These are phyloP conservation scores for Bipolaris gigantea DNA, from an alignment of 2,329 filamentous ascomycete genomes.

Conservation along the genomic window DNA sequence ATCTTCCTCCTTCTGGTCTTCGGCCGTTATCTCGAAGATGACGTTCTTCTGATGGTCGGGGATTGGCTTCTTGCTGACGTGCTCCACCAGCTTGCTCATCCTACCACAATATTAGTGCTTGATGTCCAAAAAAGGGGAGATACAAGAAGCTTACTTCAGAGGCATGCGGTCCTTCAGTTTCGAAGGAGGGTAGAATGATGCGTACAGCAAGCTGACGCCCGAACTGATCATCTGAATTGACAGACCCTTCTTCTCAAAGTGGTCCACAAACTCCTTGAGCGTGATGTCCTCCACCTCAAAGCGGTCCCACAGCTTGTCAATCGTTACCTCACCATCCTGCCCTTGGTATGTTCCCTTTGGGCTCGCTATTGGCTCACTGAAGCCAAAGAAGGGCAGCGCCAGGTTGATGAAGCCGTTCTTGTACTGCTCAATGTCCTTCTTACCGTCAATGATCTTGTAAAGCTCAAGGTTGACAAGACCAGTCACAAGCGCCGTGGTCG, in stretches of 20 bases:
- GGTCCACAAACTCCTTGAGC: slow-evolving; percentile 76
- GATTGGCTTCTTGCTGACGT: slow-evolving; percentile 88
- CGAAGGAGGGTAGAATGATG: slow-evolving; percentile 83
- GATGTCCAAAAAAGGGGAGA: not conserved
- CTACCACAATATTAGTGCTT: slow-evolving; percentile 52
- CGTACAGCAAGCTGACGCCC: slow-evolving; percentile 93
- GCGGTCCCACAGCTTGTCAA: slow-evolving; percentile 98
- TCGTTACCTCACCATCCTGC: slow-evolving; percentile 71
- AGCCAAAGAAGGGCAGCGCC: slow-evolving; percentile 95
- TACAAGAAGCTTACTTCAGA: slow-evolving; percentile 61
- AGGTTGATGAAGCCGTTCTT: slow-evolving; percentile 99
- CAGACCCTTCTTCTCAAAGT: slow-evolving; percentile 79
- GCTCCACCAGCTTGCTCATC: slow-evolving; percentile 84
- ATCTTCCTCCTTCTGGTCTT: slow-evolving; percentile 86
- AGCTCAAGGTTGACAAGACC: slow-evolving; percentile 90
- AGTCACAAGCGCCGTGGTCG: slow-evolving; percentile 92
- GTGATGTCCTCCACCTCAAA: slow-evolving; percentile 90
- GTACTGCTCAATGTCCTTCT: slow-evolving; percentile 96
- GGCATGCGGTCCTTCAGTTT: slow-evolving; percentile 79
- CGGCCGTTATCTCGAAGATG: slow-evolving; percentile 91
- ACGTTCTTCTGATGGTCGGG: slow-evolving; percentile 91
- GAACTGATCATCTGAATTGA: slow-evolving; percentile 92
- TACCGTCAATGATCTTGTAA: slow-evolving; percentile 95
- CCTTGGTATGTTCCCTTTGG: slow-evolving; percentile 90
- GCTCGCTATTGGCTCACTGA: slow-evolving; percentile 93